Percentiles rank a stretch among this genome's conserved stretches.
Conservation (phyloP, 129 eudicot species). For the Arctium minus region DNA sequence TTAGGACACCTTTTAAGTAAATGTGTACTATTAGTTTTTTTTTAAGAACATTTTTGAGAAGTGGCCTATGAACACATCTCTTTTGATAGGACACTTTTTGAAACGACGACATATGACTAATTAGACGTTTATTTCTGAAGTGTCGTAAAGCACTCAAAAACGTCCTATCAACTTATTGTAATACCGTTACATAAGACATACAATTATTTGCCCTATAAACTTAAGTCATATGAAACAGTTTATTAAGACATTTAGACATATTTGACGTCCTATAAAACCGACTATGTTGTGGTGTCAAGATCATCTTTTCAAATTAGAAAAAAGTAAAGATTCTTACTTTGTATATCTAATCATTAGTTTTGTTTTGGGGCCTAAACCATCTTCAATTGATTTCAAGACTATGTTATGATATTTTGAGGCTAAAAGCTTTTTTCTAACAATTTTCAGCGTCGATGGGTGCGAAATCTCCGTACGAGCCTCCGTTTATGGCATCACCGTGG, state of each 20-base stretch:
- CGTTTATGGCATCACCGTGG: neutral
- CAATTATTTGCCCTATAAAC: neutral
- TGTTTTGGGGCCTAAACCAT: conserved; percentile 8
- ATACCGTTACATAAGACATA: neutral
- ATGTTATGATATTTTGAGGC: neutral
- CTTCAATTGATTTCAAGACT: conserved; percentile 12
- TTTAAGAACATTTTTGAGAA: neutral
- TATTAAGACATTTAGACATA: neutral
- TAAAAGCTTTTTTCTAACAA: neutral
- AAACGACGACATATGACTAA: neutral
- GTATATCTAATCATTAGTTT: conserved; percentile 10
- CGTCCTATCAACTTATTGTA: neutral
- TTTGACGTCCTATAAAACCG: neutral
- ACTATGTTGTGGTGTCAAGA: neutral
- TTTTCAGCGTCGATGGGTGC: conserved; percentile 8
- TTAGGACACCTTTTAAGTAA: neutral
- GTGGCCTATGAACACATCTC: too few species aligned
- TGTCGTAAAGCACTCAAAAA: neutral
- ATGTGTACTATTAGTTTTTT: neutral
- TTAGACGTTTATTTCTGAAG: neutral
- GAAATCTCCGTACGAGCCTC: conserved; percentile 6
- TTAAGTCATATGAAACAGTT: neutral
- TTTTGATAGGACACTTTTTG: neutral
- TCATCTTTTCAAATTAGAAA: neutral
- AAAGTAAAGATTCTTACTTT: neutral